A percentile compares a stretch with the other conserved stretches of the same genome.
Evolutionary conservation across 192 early-diverging fungal species (phyloP).

Genomic region (Irineochytrium annulatum): DNA sequence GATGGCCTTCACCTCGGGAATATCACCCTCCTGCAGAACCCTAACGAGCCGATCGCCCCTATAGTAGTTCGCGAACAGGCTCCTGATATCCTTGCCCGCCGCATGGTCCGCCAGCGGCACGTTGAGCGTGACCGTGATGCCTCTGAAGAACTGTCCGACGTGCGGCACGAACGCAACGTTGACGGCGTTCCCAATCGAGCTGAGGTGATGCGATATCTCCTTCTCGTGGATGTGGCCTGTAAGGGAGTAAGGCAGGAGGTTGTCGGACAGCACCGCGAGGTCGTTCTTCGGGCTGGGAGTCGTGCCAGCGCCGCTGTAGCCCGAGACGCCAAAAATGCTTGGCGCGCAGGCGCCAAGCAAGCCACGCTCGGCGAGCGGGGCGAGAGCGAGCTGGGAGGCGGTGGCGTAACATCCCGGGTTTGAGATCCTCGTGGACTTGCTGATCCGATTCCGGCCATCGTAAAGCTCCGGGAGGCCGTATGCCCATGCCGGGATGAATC

Average conservation of each 20-base stretch:
- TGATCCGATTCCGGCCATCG: conserved; percentile 61
- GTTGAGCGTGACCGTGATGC: conserved; percentile 84
- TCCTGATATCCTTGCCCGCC: conserved; percentile 65
- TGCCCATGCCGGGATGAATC: conserved; percentile 82
- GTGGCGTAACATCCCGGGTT: conserved; percentile 99
- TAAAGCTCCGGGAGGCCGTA: conserved; percentile 69
- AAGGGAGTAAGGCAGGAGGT: conserved; percentile 87
- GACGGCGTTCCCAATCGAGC: conserved; percentile 3
- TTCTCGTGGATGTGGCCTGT: conserved; percentile 96
- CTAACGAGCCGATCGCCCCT: conserved; percentile 75
- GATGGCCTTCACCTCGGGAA: conserved; percentile 87
- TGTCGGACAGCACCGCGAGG: conserved; percentile 74
- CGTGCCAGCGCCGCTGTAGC: conserved; percentile 98
- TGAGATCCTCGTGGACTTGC: conserved; percentile 57
- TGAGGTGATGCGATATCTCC: conserved; percentile 74
- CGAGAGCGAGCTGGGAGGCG: conserved; percentile 85
- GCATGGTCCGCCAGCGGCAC: conserved; percentile 78
- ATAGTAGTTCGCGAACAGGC: conserved; percentile 71
- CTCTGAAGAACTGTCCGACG: conserved; percentile 90
- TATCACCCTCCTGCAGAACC: conserved; percentile 58
- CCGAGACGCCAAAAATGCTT: conserved; percentile 91
- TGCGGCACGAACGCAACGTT: conserved; percentile 82
- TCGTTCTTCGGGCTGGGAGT: conserved; percentile 97
- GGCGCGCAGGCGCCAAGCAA: conserved; percentile 40
- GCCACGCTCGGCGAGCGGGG: conserved; percentile 66